phyloP scores from a whole-genome alignment of 2,329 filamentous ascomycete genomes.

The Coleophoma eucalyptorum region DNA sequence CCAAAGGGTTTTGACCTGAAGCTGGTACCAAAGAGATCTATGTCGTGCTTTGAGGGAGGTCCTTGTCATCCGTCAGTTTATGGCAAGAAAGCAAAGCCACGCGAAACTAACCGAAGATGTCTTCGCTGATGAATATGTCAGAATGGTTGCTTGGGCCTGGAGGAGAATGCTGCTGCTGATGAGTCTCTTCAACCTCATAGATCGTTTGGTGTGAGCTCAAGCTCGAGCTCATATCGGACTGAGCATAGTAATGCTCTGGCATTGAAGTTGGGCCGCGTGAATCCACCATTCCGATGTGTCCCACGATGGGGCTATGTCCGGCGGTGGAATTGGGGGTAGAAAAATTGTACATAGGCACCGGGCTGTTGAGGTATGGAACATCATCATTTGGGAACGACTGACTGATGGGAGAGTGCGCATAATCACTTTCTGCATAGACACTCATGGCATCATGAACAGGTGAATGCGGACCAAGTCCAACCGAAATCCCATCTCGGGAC shows the following conservation, averaged over 20 bases:
- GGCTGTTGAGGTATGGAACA: constrained; percentile 51
- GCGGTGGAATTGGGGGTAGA: constrained; percentile 46
- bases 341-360: constrained; percentile 55
- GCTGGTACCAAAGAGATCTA: constrained; percentile 25
- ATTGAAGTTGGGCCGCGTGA: constrained; percentile 54
- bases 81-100: constrained; percentile 1
- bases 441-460: constrained; percentile 48
- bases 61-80: constrained; percentile 11
- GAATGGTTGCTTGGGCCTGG: not conserved
- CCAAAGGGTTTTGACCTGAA: constrained; percentile 21
- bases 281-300: constrained; percentile 42
- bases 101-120: constrained; percentile 27
- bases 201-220: constrained; percentile 56
- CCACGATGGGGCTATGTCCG: constrained; percentile 49
- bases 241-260: constrained; percentile 57
- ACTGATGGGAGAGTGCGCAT: constrained; percentile 49
- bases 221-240: constrained; percentile 57
- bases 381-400: constrained; percentile 52
- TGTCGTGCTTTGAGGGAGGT: constrained; percentile 16
- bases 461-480: constrained; percentile 14
- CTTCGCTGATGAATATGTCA: constrained; percentile 10
- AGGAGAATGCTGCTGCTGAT: constrained; percentile 23
- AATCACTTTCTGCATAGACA: constrained; percentile 48
- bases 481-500: constrained; percentile 20
- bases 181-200: constrained; percentile 39